A percentile compares a stretch with the other conserved stretches of the same genome.
These are phyloP conservation scores for Penicillium concentricum DNA, from an alignment of 2,329 filamentous ascomycete genomes.

Conservation along the genomic window DNA sequence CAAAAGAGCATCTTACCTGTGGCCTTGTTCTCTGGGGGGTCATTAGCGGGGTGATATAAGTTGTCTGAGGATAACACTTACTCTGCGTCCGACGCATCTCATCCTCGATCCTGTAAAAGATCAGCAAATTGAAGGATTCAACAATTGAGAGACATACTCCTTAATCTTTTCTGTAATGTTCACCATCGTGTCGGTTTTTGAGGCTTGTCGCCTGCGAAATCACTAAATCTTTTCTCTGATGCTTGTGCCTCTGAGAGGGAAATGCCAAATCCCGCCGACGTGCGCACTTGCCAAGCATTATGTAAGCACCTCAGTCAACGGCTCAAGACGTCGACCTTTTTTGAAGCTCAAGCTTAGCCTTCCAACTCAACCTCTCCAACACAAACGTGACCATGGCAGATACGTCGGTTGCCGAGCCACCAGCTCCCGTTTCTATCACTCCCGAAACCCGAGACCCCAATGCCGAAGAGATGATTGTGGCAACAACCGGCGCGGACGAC, in stretches of 20 bases:
- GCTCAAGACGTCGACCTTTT: not conserved
- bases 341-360: constrained; percentile 5
- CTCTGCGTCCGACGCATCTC: constrained; percentile 99
- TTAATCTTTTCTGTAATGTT: constrained; percentile 99
- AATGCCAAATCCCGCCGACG: constrained; percentile 9
- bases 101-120: constrained; percentile 79
- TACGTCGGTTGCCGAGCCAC: constrained; percentile 26
- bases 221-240: constrained; percentile 6
- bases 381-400: constrained; percentile 28
- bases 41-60: constrained; percentile 29
- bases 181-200: constrained; percentile 66
- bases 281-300: constrained; percentile 10
- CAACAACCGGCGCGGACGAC: constrained; percentile 25
- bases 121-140: constrained; percentile 12
- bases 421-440: constrained; percentile 52
- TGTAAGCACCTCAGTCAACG: constrained; percentile 1
- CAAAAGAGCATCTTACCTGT: constrained; percentile 66
- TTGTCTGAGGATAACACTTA: constrained; percentile 49
- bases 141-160: constrained; percentile 61
- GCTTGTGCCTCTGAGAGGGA: not conserved
- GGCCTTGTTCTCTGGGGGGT: constrained; percentile 84
- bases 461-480: constrained; percentile 21
- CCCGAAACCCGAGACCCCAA: constrained; percentile 30
- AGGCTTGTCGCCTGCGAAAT: constrained; percentile 20
- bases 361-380: not conserved